phyloP scores from a whole-genome alignment of 2,329 filamentous ascomycete genomes.

The Trichoderma atroviride region DNA sequence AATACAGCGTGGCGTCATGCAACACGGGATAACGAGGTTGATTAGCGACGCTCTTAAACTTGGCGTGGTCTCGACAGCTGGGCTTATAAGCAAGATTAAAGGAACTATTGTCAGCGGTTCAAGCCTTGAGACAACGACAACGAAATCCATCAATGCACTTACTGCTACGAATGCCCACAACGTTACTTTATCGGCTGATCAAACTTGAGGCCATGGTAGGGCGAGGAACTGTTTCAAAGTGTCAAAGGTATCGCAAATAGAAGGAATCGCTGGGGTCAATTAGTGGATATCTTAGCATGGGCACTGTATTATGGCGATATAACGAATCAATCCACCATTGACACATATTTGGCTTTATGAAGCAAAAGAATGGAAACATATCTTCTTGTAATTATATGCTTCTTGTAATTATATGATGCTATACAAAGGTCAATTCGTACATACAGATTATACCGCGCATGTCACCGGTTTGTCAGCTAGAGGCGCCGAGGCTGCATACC shows the following conservation, averaged over 20 bases:
- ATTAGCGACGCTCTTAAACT: slow-evolving; percentile 24
- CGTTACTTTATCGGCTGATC: neutral
- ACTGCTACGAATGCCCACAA: neutral
- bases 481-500: neutral
- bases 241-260: neutral
- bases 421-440: neutral
- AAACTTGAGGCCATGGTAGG: neutral
- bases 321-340: neutral
- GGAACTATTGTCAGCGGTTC: slow-evolving; percentile 19
- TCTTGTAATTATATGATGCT: neutral
- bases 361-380: no score
- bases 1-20: slow-evolving; percentile 23
- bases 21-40: slow-evolving; percentile 20
- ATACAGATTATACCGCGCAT: neutral
- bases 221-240: neutral
- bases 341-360: no score
- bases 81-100: slow-evolving; percentile 22
- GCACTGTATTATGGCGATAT: neutral
- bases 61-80: slow-evolving; percentile 24
- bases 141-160: slow-evolving; percentile 15
- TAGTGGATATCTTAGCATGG: neutral
- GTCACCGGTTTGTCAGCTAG: neutral
- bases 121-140: slow-evolving; percentile 11
- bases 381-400: neutral
- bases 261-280: neutral